These are phyloP conservation scores for Asterophora lycoperdoides DNA, from an alignment of 768 basidiomycete species.

Conservation along the genomic window DNA sequence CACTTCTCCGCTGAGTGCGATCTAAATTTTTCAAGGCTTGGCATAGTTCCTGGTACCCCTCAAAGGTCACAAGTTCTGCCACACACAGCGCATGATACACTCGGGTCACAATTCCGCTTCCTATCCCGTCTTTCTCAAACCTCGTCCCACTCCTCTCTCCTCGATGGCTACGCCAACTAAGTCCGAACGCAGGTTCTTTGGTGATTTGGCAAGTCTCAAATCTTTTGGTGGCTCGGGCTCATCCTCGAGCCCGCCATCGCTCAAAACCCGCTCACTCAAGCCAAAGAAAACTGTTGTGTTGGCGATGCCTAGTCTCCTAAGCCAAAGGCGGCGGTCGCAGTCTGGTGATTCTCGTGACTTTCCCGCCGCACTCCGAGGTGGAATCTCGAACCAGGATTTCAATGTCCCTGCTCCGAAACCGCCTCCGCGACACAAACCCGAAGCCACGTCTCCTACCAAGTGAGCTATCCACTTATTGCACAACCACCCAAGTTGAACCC, in stretches of 20 bases:
- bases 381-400: conserved; percentile 10
- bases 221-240: conserved; percentile 18
- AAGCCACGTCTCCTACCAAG: conserved; percentile 7
- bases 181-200: conserved; percentile 15
- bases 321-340: conserved; percentile 12
- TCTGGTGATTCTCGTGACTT: conserved; percentile 4
- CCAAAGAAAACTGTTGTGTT: conserved; percentile 12
- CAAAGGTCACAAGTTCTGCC: too few species aligned
- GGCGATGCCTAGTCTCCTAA: conserved; percentile 16
- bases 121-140: too few species aligned
- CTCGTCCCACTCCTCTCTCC: background rate
- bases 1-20: too few species aligned
- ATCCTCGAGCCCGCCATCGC: conserved; percentile 18
- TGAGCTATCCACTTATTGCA: background rate
- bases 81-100: too few species aligned
- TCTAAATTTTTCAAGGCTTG: too few species aligned
- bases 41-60: too few species aligned
- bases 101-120: too few species aligned
- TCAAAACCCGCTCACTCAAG: conserved; percentile 23
- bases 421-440: background rate
- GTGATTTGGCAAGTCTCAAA: conserved; percentile 19
- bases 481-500: background rate
- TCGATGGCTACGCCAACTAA: conserved; percentile 8
- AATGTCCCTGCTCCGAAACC: conserved; percentile 2
- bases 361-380: background rate